A percentile compares a stretch with the other conserved stretches of the same genome.
These are phyloP conservation scores for Auricularia auricula-judae DNA, from an alignment of 768 basidiomycete species.

Conservation along the genomic window DNA sequence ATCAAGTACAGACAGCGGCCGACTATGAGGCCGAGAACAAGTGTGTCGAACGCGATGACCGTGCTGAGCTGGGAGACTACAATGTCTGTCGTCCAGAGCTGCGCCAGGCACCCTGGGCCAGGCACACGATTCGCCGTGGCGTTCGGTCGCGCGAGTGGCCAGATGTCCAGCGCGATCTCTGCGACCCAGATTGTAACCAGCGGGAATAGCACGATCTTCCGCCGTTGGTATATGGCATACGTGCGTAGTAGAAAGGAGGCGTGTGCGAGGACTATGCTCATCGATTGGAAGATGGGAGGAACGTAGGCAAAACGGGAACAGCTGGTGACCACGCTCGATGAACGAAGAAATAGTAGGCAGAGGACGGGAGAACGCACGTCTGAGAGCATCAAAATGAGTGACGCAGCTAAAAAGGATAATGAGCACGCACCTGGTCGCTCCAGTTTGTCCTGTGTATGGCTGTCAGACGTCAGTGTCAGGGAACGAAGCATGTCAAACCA, in stretches of 20 bases:
- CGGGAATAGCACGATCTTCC: background rate
- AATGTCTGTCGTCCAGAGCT: background rate
- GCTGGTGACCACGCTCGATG: background rate
- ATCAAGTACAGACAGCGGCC: background rate
- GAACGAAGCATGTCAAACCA: too few relatives aligned
- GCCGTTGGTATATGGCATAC: background rate
- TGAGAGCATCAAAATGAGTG: background rate
- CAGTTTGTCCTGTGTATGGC: background rate
- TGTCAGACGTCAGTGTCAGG: background rate
- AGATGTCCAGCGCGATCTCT: background rate
- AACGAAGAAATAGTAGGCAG: background rate
- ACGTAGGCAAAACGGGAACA: background rate
- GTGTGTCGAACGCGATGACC: background rate
- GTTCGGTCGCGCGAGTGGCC: background rate
- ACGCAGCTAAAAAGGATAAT: background rate
- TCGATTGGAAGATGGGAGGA: background rate
- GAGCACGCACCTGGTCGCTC: background rate
- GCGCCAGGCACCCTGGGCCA: background rate
- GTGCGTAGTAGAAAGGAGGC: background rate
- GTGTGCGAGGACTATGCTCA: background rate
- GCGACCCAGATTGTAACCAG: background rate
- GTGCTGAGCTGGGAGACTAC: background rate
- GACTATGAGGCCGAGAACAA: background rate
- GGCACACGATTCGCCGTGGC: background rate
- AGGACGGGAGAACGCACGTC: background rate